Evolutionary conservation across 2,329 filamentous ascomycete species (phyloP), one percentile per base, ranked within the genome.

Genomic region (Pseudopithomyces maydicus): DNA sequence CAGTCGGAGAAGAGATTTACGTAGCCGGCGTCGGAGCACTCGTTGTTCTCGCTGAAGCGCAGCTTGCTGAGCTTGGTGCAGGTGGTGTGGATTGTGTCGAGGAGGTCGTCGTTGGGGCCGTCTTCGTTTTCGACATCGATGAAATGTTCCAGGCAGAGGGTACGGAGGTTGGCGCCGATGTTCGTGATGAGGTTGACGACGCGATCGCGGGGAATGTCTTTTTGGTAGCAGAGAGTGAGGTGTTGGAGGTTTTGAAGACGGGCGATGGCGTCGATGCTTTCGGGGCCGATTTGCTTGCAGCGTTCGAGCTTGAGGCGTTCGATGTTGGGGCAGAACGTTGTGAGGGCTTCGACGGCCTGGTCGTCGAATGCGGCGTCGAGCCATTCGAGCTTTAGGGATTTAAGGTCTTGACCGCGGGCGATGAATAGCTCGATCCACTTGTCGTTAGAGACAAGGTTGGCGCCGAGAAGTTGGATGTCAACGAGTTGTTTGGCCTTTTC

Each of bases 291-390:
- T 60, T 88, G 85, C 68, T 92, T 90, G 74, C 95, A 96, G 69
- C 92, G 86, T 65, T 87, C 87, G 35, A 97, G 80, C 76, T 97
- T 97, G 50, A 98, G 80, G 3, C 90, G 88, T 46, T 81, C 81
- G 14, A 98, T 80, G 20, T 86, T 83, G 0, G 88, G 87, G 64
- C 91, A 94, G 57, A 84, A 77, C 6, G 82, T 78, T 22, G 82
- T 81, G 57, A 97, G 79, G n/a, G 83, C 74, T 14, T 80, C 72
- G 1, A 95, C 79, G 1, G 85, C 85, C 7, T 89, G 83, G 58
- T 97, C 88, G 39, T 88, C 86, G 62, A 98, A 90, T 32, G 93
- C 88, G 51, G 84, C 89, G 73, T 97, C 92, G 0, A 95, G 90
- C 76, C 90, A 92, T 68, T 92, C 92, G 1, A 97, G 82, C 66